These are phyloP conservation scores for Magnusiomyces suaveolens DNA, from an alignment of 1,139 yeast species.

Conservation along the genomic window DNA sequence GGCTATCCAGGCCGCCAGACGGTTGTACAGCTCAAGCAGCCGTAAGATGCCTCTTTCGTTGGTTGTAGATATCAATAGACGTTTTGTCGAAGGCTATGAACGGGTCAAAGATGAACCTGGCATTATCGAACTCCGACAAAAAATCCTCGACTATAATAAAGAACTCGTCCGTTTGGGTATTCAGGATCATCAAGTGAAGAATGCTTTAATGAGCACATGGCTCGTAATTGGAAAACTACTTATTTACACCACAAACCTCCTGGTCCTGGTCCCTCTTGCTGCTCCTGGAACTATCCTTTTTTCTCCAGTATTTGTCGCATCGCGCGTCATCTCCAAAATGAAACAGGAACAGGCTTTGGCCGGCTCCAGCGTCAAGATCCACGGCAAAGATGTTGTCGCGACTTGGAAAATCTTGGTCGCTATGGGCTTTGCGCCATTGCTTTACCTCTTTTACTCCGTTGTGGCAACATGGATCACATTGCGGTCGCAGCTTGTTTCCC, in stretches of 20 bases:
- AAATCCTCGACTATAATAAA: slow-evolving; percentile 60
- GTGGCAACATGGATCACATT: slow-evolving; percentile 43
- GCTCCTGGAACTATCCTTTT: slow-evolving; percentile 80
- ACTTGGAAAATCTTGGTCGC: slow-evolving; percentile 92
- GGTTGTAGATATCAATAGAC: slow-evolving; percentile 80
- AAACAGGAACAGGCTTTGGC: slow-evolving; percentile 77
- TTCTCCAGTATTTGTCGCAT: slow-evolving; percentile 77
- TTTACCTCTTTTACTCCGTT: slow-evolving; percentile 71
- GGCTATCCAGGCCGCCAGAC: slow-evolving; percentile 86
- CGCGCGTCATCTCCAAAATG: slow-evolving; percentile 57
- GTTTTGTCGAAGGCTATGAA: slow-evolving; percentile 71
- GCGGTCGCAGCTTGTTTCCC: slow-evolving; percentile 17
- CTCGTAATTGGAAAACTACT: slow-evolving; percentile 42
- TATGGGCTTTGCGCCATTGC: slow-evolving; percentile 77
- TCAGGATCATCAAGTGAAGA: slow-evolving; percentile 85
- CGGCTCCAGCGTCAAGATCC: slow-evolving; percentile 76
- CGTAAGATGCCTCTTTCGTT: slow-evolving; percentile 61
- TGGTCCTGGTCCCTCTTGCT: slow-evolving; percentile 50
- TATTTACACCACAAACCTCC: slow-evolving; percentile 45
- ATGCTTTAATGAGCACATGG: slow-evolving; percentile 44
- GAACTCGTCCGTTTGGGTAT: slow-evolving; percentile 58
- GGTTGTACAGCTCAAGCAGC: slow-evolving; percentile 73
- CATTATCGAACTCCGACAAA: slow-evolving; percentile 48
- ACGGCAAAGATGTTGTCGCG: slow-evolving; percentile 86
- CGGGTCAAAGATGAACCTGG: slow-evolving; percentile 63